Evolutionary conservation across 768 basidiomycete genomes (phyloP).

Genomic region (Pulveroboletus sp.): DNA sequence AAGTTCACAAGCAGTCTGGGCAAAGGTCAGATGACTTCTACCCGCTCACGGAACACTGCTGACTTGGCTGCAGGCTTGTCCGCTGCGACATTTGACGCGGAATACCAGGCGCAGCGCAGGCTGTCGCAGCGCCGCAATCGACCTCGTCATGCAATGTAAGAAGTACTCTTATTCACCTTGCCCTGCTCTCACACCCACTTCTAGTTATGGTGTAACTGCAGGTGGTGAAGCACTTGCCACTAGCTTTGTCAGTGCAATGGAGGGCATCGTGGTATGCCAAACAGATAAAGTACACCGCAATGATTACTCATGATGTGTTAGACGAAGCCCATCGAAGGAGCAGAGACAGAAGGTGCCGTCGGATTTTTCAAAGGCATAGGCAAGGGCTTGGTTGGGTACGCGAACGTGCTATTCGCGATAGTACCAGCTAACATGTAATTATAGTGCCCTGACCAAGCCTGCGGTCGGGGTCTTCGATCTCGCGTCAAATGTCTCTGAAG

Average conservation of each 20-base stretch:
- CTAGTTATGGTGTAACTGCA: constrained; percentile 90
- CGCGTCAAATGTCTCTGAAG: constrained; percentile 91
- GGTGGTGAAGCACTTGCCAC: constrained; percentile 93
- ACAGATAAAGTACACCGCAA: constrained; percentile 4
- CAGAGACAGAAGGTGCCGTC: constrained; percentile 86
- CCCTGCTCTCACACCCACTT: not conserved
- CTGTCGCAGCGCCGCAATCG: constrained; percentile 89
- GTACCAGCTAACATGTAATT: not conserved
- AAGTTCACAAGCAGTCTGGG: constrained; percentile 97
- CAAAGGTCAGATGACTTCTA: constrained; percentile 55
- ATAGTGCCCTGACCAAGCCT: constrained; percentile 89
- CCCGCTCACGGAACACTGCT: not conserved
- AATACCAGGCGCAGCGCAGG: constrained; percentile 86
- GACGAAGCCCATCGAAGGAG: constrained; percentile 97
- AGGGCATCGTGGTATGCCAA: constrained; percentile 77
- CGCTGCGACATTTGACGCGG: constrained; percentile 93
- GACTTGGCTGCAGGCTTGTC: constrained; percentile 64
- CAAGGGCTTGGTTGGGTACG: constrained; percentile 89
- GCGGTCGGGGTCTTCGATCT: constrained; percentile 96
- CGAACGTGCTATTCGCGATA: not conserved
- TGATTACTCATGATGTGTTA: constrained; percentile 28
- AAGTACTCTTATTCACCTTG: not conserved
- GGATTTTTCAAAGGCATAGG: constrained; percentile 99
- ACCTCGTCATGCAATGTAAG: constrained; percentile 92
- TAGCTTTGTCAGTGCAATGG: constrained; percentile 92